These are phyloP conservation scores for Paspalum vaginatum DNA, from an alignment of 176 grass and related monocot genomes.

Conservation along the genomic window DNA sequence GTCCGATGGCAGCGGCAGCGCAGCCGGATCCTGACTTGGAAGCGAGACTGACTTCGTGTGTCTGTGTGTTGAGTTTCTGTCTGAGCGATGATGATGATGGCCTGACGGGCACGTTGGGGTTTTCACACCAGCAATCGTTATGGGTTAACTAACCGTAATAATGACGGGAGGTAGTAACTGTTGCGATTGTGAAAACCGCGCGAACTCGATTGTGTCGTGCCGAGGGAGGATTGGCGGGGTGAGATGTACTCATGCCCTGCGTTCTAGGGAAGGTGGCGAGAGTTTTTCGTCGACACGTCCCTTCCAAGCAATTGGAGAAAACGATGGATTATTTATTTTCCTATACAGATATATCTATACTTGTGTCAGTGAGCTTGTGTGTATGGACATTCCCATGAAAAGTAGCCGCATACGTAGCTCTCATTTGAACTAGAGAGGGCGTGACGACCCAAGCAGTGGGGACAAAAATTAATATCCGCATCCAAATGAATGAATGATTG, in stretches of 20 bases:
- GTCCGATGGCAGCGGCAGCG: background rate
- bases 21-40: background rate
- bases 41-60: background rate
- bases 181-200: background rate
- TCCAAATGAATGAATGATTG: background rate
- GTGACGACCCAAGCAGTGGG: too few relatives aligned
- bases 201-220: too few relatives aligned
- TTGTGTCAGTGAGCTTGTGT: constrained; percentile 3
- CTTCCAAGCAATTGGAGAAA: constrained; percentile 29
- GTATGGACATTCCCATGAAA: background rate
- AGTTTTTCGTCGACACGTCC: background rate
- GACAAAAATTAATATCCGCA: too few relatives aligned
- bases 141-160: background rate
- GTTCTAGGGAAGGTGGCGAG: background rate
- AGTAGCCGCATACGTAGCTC: background rate
- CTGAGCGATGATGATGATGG: background rate
- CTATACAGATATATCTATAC: constrained; percentile 25
- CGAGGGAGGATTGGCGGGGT: background rate
- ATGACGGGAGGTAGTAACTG: too few relatives aligned
- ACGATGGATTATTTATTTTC: background rate
- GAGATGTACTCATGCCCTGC: too few relatives aligned
- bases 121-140: background rate
- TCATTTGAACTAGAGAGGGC: background rate
- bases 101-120: background rate
- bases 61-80: background rate